Percentiles rank a stretch among this genome's conserved stretches.
phyloP scores from a whole-genome alignment of 148 eudicot species.

The Agrostemma githago region DNA sequence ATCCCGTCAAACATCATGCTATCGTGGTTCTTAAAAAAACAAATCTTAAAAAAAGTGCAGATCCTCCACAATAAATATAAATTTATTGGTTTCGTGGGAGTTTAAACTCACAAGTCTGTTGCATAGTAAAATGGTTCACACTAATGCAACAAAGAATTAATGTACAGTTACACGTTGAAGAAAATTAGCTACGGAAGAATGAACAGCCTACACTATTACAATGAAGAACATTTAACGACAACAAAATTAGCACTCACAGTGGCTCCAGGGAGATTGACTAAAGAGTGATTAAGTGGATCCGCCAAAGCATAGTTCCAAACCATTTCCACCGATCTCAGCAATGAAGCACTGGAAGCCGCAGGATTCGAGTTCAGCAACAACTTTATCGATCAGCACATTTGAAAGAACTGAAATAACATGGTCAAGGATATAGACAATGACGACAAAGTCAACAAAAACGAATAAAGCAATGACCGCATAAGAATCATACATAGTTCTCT shows the following conservation, averaged over 20 bases:
- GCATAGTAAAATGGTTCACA: background rate
- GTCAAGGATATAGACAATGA: slow-evolving; percentile 39
- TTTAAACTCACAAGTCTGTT: background rate
- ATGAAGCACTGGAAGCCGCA: slow-evolving; percentile 78
- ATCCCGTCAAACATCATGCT: too few relatives aligned
- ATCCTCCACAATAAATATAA: too few relatives aligned
- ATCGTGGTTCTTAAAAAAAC: too few relatives aligned
- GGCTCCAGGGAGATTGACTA: background rate
- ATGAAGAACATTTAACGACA: slow-evolving; percentile 8
- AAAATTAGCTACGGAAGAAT: slow-evolving; percentile 5
- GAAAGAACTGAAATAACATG: slow-evolving; percentile 48
- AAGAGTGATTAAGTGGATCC: background rate
- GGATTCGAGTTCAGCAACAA: slow-evolving; percentile 62
- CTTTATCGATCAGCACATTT: slow-evolving; percentile 59
- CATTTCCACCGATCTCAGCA: slow-evolving; percentile 77
- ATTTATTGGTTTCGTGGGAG: too few relatives aligned
- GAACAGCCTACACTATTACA: slow-evolving; percentile 11
- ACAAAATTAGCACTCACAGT: slow-evolving; percentile 20
- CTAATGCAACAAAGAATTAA: slow-evolving; percentile 1
- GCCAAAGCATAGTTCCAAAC: slow-evolving; percentile 54
- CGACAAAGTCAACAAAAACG: background rate
- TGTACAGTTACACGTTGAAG: slow-evolving; percentile 6
- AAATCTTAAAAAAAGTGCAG: too few relatives aligned
- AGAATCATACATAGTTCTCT: background rate
- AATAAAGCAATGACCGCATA: background rate